Base-by-base conservation (phyloP, 495 filamentous ascomycete species). In the Aspergillus indologenus region DNA sequence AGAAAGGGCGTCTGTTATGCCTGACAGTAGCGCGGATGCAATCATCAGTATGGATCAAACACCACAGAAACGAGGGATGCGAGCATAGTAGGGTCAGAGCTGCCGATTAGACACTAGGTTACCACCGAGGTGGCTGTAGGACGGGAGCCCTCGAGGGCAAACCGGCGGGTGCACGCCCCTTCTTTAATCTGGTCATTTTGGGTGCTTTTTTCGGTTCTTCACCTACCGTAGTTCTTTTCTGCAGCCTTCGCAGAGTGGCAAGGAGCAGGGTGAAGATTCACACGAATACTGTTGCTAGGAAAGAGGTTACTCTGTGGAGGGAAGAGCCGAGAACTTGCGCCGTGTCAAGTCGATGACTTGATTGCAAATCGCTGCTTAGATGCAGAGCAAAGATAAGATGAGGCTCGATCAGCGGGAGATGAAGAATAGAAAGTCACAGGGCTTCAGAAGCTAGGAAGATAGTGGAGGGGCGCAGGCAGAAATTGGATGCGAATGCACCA, bases 1-100 rank as follows among this genome's bases (percentile, higher is more conserved):
- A 45, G 53, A 59, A n/a, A 54, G 53, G 57, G 61, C n/a, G 61
- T 57, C 53, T 54, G 43, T 44, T 53, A 61, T 29, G 59, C 59
- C 63, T 65, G 45, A 55, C 57, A 62, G 57, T 62, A 62, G 60
- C 45, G 60, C 55, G 4, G 26, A 60, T 58, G 57, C 54, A 66
- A 57, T 47, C 46, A 53, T 60, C 57, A 66, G 63, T 62, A 62
- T 60, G 56, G 57, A 60, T 62, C 60, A 62, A 62, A 48, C 56
- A 56, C 34, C 53, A 45, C 45, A 40, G 43, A 43, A 43, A 40
- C 45, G 29, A 24, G 22, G 17, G 47, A 43, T 51, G 55, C 51
- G 54, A 56, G 57, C 14, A 51, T 45, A 53, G 50, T 54, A 53
- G 46, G 61, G 46, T 59, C 48, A 47, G 44, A 40, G 34, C 34